phyloP scores from a whole-genome alignment of 148 eudicot genomes.

The Simmondsia chinensis region DNA sequence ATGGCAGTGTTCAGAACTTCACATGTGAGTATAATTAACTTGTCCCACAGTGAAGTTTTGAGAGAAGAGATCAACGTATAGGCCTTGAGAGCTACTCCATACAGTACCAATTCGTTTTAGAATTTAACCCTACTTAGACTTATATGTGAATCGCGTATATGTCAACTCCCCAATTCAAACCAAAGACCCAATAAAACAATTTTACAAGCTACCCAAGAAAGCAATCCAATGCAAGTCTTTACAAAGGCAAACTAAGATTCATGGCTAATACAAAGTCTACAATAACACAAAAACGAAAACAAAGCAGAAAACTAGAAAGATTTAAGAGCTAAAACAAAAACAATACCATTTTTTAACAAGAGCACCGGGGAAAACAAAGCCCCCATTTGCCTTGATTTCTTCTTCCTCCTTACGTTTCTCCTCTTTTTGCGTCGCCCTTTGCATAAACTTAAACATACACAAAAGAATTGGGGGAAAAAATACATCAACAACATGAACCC shows the following conservation, averaged over 20 bases:
- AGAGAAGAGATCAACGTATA: too few species aligned
- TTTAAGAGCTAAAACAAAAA: conserved; percentile 3
- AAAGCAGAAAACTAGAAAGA: not conserved
- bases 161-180: not conserved
- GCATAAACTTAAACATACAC: conserved; percentile 66
- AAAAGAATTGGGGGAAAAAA: not conserved
- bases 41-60: too few species aligned
- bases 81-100: too few species aligned
- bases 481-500: conserved; percentile 1
- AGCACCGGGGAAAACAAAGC: conserved; percentile 35
- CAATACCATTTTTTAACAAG: conserved; percentile 60
- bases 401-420: conserved; percentile 54
- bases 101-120: too few species aligned
- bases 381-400: conserved; percentile 36
- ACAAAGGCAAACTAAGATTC: too few species aligned
- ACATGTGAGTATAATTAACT: too few species aligned
- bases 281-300: not conserved
- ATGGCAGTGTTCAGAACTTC: too few species aligned
- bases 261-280: not conserved
- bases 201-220: not conserved
- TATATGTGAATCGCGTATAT: too few species aligned
- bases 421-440: conserved; percentile 66
- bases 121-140: too few species aligned
- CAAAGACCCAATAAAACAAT: not conserved
- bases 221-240: too few species aligned